Evolutionary conservation across 164 flowering plant genomes (phyloP), one percentile per base, ranked within the genome.

Genomic region (Umbilicus rupestris): DNA sequence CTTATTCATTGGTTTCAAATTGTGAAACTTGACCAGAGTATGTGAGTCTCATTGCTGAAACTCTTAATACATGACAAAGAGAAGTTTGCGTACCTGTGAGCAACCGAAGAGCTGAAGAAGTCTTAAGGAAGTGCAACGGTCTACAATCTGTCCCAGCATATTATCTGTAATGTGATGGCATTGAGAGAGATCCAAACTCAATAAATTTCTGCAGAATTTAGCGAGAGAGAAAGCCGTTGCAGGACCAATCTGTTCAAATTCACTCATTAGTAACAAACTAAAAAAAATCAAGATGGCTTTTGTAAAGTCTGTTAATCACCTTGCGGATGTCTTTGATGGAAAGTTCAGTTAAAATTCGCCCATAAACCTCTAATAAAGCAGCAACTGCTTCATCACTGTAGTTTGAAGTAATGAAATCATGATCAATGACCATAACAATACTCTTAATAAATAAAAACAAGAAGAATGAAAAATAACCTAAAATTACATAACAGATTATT

Each of bases 171-270:
- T 55, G 60, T 55, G 33, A 11, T 11, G 15, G 17, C 60, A 55
- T 17, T 55, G 19, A 11, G 60, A 55, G 33, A 55, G 31, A 55
- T 55, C 60, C 60, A 55, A 55, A 55, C 60, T 55, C 33, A 55
- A 2, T 19, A 55, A 55, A 55, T 55, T 55, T 28, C 60, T 12
- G 14, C 19, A 28, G 33, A 28, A 55, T 26, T 55, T 55, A 14
- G 60, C 33, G 1, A 55, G 60, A 2, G 60, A 28, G 17, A 55
- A 55, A 26, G 60, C 60, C 0, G 60, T 55, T 11, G 60, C 60
- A 55, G 60, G 60, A 15, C 60, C 60, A 55, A 28, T 7, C 60
- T 55, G 60, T 55, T 26, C 31, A 28, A 26, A 26, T 55, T 55
- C 60, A 55, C 60, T 28, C 33, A 55, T 55, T 28, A 55, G 60